phyloP scores from a whole-genome alignment of 805 yeast species.

The Metschnikowia aberdeeniae region DNA sequence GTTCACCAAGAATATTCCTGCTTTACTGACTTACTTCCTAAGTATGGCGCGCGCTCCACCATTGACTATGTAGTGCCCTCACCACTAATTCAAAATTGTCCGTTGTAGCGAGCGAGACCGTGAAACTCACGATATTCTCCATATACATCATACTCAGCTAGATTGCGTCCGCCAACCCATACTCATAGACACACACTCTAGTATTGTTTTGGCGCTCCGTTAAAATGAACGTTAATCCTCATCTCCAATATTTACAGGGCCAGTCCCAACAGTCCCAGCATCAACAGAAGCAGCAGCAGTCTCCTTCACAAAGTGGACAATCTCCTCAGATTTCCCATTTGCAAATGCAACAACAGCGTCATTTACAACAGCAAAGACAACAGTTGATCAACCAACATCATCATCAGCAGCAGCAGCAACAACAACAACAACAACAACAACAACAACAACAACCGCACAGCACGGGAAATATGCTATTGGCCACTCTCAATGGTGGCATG shows the following conservation, averaged over 20 bases:
- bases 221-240: conserved; percentile 40
- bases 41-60: not conserved
- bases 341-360: conserved; percentile 28
- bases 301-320: conserved; percentile 20
- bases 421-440: conserved; percentile 22
- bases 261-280: conserved; percentile 4
- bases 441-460: conserved; percentile 8
- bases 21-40: no score
- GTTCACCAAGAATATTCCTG: no score
- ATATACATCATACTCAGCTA: not conserved
- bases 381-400: conserved; percentile 31
- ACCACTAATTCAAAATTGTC: conserved; percentile 7
- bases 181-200: not conserved
- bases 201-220: not conserved
- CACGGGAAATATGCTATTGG: conserved; percentile 32
- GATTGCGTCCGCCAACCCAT: not conserved
- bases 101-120: not conserved
- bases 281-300: conserved; percentile 30
- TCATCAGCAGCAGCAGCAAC: conserved; percentile 22
- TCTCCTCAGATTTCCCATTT: conserved; percentile 36
- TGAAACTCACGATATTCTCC: not conserved
- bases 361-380: conserved; percentile 28
- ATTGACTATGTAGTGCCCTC: conserved; percentile 6
- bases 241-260: conserved; percentile 37
- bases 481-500: conserved; percentile 31